A percentile compares a stretch with the other conserved stretches of the same genome.
These are phyloP conservation scores for Pichia sp. DNA, from an alignment of 1,139 yeast genomes.

Conservation along the genomic window DNA sequence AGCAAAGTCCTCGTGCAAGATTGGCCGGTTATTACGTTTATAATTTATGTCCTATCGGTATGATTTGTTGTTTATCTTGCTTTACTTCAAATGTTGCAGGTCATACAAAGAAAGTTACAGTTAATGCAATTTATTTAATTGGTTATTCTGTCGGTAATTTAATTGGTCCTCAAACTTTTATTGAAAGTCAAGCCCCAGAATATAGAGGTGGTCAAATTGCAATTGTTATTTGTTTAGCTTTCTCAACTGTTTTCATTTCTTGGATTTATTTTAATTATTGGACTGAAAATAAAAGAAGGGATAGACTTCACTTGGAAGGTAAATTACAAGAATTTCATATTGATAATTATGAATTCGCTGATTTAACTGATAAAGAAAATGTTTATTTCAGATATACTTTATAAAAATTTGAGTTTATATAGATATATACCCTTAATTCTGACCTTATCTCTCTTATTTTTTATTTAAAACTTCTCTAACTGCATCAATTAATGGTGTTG, in stretches of 20 bases:
- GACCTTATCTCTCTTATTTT: too few species aligned
- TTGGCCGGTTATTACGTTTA: conserved; percentile 40
- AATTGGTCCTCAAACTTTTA: conserved; percentile 47
- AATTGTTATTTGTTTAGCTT: conserved; percentile 26
- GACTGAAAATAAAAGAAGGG: conserved; percentile 27
- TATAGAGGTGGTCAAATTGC: conserved; percentile 37
- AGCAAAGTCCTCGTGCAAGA: conserved; percentile 27
- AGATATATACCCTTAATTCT: too few species aligned
- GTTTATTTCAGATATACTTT: conserved; percentile 36
- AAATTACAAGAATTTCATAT: conserved; percentile 22
- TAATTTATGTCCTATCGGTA: conserved; percentile 33
- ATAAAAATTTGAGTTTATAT: too few species aligned
- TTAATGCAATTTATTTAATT: conserved; percentile 51
- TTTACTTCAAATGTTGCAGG: conserved; percentile 58
- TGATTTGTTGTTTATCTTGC: conserved; percentile 38
- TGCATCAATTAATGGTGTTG: neutral
- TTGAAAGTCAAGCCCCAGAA: conserved; percentile 35
- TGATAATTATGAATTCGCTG: conserved; percentile 41
- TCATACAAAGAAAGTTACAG: conserved; percentile 33
- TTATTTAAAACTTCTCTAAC: neutral
- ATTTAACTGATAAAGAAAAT: conserved; percentile 44
- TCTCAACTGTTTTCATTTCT: conserved; percentile 16
- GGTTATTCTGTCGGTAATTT: conserved; percentile 59
- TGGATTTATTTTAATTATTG: conserved; percentile 21
- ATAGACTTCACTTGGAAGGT: conserved; percentile 20